Conservation (phyloP, 306 rosid genomes). For the Gynostemma pentaphyllum region DNA sequence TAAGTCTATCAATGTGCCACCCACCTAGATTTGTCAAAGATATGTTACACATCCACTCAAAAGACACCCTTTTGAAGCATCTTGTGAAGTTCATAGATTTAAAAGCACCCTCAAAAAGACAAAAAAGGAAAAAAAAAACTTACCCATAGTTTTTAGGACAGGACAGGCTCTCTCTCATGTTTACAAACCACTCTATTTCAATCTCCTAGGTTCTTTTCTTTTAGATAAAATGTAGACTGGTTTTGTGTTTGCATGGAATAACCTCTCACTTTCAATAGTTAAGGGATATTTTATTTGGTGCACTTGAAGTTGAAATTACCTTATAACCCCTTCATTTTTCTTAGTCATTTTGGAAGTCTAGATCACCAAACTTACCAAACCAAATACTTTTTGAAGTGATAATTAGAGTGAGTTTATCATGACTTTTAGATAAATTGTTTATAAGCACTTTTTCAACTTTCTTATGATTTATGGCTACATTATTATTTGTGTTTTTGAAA, state of each 20-base stretch:
- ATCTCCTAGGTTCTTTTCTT: neutral
- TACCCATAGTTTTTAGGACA: constrained; percentile 9
- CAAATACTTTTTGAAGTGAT: no score
- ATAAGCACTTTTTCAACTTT: no score
- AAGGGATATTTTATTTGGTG: neutral
- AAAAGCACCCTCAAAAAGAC: neutral
- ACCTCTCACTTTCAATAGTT: neutral
- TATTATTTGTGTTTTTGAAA: no score
- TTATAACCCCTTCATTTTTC: neutral
- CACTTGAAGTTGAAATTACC: neutral
- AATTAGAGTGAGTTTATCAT: no score
- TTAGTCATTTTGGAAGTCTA: neutral
- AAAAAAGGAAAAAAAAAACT: neutral
- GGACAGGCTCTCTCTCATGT: constrained; percentile 3
- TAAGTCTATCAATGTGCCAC: neutral
- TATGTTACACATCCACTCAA: no score
- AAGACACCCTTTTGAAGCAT: neutral
- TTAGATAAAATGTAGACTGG: neutral
- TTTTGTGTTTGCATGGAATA: neutral
- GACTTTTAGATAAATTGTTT: no score
- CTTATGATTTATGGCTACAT: no score
- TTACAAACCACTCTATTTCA: neutral
- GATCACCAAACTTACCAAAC: neutral
- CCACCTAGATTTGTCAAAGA: constrained; percentile 1
- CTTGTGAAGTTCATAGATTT: neutral